phyloP scores from a whole-genome alignment of 208 protist genomes.

The Leptomonas pyrrhocoris region DNA sequence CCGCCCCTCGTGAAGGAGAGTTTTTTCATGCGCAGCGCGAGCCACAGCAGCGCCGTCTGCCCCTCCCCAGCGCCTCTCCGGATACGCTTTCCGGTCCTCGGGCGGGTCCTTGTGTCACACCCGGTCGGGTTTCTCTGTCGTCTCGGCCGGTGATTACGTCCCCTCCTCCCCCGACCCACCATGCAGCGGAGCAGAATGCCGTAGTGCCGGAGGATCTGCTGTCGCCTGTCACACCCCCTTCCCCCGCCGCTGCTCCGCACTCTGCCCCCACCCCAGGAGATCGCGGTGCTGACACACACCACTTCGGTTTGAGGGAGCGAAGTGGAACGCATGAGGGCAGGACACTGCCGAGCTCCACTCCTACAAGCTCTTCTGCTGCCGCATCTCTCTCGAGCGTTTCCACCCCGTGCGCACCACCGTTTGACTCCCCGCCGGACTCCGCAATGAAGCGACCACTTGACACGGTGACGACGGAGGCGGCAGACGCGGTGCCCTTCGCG shows the following conservation, averaged over 20 bases:
- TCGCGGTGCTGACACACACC: too few species aligned
- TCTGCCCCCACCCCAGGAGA: neutral
- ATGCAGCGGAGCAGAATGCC: neutral
- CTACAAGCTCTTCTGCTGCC: neutral
- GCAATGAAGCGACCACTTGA: constrained; percentile 13
- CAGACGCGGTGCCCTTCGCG: neutral
- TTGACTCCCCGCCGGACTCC: constrained; percentile 13
- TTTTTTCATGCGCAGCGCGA: neutral
- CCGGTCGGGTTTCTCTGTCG: neutral
- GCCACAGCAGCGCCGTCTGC: neutral
- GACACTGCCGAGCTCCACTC: neutral
- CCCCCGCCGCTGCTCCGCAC: neutral
- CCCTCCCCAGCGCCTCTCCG: neutral
- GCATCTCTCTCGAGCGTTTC: neutral
- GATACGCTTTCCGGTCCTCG: neutral
- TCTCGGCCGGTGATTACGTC: neutral
- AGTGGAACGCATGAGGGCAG: constrained; percentile 6
- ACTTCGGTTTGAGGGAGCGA: neutral
- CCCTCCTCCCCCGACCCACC: neutral
- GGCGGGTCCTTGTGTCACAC: neutral
- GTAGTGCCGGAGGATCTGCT: neutral
- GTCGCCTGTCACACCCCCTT: constrained; percentile 2
- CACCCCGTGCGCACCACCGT: constrained; percentile 9
- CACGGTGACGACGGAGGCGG: neutral
- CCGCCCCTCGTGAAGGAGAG: neutral